Base-by-base conservation (phyloP, 768 basidiomycete species). In the Multifurca ochricompacta region DNA sequence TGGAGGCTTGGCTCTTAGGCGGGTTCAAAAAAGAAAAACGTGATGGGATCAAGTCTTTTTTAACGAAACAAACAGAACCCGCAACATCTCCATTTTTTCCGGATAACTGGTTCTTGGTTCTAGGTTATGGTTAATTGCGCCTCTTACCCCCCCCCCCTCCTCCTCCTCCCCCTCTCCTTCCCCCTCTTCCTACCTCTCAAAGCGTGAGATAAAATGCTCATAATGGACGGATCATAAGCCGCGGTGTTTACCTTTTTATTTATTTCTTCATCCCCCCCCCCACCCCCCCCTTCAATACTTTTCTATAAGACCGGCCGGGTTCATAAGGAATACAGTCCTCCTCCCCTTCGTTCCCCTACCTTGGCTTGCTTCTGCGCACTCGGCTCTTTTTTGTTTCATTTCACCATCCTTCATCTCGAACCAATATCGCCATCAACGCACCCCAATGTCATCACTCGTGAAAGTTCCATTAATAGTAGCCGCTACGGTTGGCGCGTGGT, bases 401-500 rank as follows among this genome's bases (percentile, higher is more conserved):
- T 28, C 23, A 18, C 9, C 36, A 14, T 11, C 10, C 18, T 16
- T 32, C 13, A 13, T 40, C 28, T 27, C n/a, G 18, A 13, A 25
- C 19, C 16, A 3, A 21, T n/a, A 34, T 32, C 28, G 7, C 4
- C 47, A 43, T 6, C 27, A 14, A 6, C 47, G 3, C 44, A 7
- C 16, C 4, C 37, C 16, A 18, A 60, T 60, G 59, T 58, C 47
- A 3, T 41, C 35, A 10, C 34, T 50, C 19, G 23, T 49, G 23
- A 60, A 60, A 53, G 34, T 53, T 5, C 48, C 51, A 4, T 28
- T 60, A 13, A 28, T 58, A 31, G 3, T 36, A 6, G 9, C 34
- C 27, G 51, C 51, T 30, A 28, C 36, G 1, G 18, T 50, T 4
- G 56, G 56, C 43, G 25, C 59, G 8, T 60, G 59, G 59, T 48